phyloP scores from a whole-genome alignment of 768 basidiomycete genomes.

The Boletus rubroflammeus region DNA sequence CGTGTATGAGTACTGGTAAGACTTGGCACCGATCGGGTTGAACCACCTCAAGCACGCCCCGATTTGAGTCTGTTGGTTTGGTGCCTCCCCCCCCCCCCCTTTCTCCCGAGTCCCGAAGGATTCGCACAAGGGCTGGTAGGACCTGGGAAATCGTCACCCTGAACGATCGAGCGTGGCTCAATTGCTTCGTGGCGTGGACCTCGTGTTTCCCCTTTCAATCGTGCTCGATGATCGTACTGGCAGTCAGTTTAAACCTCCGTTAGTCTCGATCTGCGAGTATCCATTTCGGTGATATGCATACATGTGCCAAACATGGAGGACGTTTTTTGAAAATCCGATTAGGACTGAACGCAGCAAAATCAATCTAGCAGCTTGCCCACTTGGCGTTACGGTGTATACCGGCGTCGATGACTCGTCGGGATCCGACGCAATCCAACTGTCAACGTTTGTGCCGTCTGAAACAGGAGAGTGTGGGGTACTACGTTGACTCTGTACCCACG shows the following conservation, averaged over 20 bases:
- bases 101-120: neutral
- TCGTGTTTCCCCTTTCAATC: neutral
- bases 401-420: neutral
- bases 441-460: neutral
- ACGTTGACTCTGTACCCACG: no score
- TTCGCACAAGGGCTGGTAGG: neutral
- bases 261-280: neutral
- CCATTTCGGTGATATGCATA: neutral
- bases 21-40: neutral
- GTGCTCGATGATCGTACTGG: no score
- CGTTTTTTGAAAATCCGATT: neutral
- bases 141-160: neutral
- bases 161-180: neutral
- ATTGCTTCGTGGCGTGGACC: no score
- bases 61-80: neutral
- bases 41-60: neutral
- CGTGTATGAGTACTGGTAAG: neutral
- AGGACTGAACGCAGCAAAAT: neutral
- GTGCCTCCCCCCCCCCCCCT: neutral
- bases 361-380: no score
- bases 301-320: neutral
- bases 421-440: neutral
- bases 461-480: neutral
- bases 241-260: neutral
- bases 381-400: neutral